A percentile compares a stretch with the other conserved stretches of the same genome.
These are phyloP conservation scores for Gastrolobium bilobum DNA, from an alignment of 306 rosid genomes.

Conservation along the genomic window DNA sequence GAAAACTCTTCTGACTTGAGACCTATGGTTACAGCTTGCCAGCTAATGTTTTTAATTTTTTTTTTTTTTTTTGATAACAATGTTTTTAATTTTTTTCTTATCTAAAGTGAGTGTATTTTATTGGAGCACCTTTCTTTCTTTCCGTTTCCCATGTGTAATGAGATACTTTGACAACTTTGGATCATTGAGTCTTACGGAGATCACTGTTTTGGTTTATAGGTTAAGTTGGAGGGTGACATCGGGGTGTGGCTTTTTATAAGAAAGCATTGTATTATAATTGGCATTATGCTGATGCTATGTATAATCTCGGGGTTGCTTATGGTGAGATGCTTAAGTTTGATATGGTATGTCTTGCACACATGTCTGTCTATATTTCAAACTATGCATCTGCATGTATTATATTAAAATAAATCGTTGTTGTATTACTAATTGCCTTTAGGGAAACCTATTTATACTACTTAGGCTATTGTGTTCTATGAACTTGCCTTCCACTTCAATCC, in stretches of 20 bases:
- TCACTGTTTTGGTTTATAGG: constrained; percentile 58
- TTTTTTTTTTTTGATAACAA: too few relatives aligned
- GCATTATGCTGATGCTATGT: constrained; percentile 99
- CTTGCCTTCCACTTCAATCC: constrained; percentile 99
- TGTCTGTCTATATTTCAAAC: constrained; percentile 1
- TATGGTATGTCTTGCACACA: constrained; percentile 67
- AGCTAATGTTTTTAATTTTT: constrained; percentile 13
- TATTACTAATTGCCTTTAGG: constrained; percentile 34
- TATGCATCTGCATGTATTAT: constrained; percentile 5
- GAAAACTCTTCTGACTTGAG: constrained; percentile 26
- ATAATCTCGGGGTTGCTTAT: constrained; percentile 99
- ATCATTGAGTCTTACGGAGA: constrained; percentile 1
- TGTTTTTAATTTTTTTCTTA: constrained; percentile 34
- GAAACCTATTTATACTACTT: constrained; percentile 46
- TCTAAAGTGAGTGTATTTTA: neutral
- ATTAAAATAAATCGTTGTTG: neutral
- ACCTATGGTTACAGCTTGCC: neutral
- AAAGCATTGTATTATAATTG: constrained; percentile 95
- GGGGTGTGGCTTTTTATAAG: constrained; percentile 89
- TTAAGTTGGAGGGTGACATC: constrained; percentile 96
- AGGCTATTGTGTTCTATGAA: constrained; percentile 99
- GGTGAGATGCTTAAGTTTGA: constrained; percentile 99
- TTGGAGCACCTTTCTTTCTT: constrained; percentile 1
- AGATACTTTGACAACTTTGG: constrained; percentile 33
- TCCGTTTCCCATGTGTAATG: constrained; percentile 9